phyloP scores from a whole-genome alignment of 1,139 yeast species.

The Chernovozyma sophiae-reginae region DNA sequence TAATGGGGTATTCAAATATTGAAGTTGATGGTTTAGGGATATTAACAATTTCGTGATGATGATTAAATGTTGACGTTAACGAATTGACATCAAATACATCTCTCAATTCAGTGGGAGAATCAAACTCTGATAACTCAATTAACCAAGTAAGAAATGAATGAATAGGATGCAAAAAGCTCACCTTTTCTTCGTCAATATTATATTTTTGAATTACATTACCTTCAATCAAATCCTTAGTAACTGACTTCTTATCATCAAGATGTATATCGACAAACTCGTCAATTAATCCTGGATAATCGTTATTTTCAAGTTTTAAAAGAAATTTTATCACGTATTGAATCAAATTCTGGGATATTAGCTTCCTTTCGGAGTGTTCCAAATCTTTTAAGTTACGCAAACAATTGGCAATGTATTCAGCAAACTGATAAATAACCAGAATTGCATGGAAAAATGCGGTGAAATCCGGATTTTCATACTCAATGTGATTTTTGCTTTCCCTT shows the following conservation, averaged over 20 bases:
- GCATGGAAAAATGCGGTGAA: conserved; percentile 81
- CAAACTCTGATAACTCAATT: conserved; percentile 48
- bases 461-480: conserved; percentile 85
- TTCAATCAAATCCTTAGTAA: conserved; percentile 20
- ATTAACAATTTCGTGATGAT: not conserved
- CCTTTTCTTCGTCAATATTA: conserved; percentile 36
- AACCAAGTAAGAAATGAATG: conserved; percentile 73
- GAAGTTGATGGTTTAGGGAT: conserved; percentile 14
- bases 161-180: conserved; percentile 77
- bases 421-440: conserved; percentile 63
- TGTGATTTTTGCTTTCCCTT: conserved; percentile 78
- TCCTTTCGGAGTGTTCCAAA: conserved; percentile 15
- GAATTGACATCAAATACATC: conserved; percentile 14
- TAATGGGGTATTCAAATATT: conserved; percentile 69
- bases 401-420: conserved; percentile 56
- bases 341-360: conserved; percentile 22
- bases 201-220: conserved; percentile 21
- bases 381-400: conserved; percentile 33
- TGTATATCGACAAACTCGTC: conserved; percentile 30
- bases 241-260: conserved; percentile 12
- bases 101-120: conserved; percentile 16
- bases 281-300: conserved; percentile 24
- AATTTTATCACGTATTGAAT: conserved; percentile 29
- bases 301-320: conserved; percentile 27
- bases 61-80: not conserved